Evolutionary conservation across 2,329 filamentous ascomycete genomes (phyloP), one percentile per base, ranked within the genome.

Genomic region (Thelonectria rubi): DNA sequence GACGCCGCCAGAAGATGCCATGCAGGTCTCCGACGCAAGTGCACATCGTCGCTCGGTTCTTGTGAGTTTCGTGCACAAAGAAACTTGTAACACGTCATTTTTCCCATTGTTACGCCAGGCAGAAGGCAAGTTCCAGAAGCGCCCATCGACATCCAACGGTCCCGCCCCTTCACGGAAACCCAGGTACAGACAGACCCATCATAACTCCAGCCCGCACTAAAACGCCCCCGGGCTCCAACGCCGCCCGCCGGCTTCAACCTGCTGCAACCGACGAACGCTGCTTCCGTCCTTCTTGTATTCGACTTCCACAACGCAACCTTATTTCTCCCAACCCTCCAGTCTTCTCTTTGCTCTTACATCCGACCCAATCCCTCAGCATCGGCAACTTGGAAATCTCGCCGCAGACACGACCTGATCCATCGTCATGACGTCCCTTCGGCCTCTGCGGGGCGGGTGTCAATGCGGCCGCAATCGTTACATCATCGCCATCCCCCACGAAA

Each of bases 391-490:
- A 54, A 30, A 18, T 11, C 18, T 30, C 30, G 53, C n/a, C 7
- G 5, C n/a, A 45, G 21, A 14, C 24, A 24, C 48, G 24, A 53
- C 17, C 48, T 51, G 20, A 43, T 12, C 24, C 30, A 32, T 62
- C 50, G 78, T 66, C 57, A 86, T 86, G 84, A 81, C 74, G 72
- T 74, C 77, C 52, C 73, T 77, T 59, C 79, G 85, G 63, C 83
- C 84, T 40, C 84, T 97, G 59, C 87, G 85, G 66, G 93, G 93
- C 71, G 86, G 88, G 66, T 97, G 94, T 80, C 88, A 90, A 55
- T 97, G 94, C 76, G 93, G 93, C 59, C 88, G 94, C 63, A 97
- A 95, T 73, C 85, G 89, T 73, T 97, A 97, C 78, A 83, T 88
- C 60, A 87, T 97, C 68, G 79, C 86, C 47, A 83, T 94, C 21